Evolutionary conservation across 2,329 filamentous ascomycete genomes (phyloP).

Genomic region (Calycina herbarum): DNA sequence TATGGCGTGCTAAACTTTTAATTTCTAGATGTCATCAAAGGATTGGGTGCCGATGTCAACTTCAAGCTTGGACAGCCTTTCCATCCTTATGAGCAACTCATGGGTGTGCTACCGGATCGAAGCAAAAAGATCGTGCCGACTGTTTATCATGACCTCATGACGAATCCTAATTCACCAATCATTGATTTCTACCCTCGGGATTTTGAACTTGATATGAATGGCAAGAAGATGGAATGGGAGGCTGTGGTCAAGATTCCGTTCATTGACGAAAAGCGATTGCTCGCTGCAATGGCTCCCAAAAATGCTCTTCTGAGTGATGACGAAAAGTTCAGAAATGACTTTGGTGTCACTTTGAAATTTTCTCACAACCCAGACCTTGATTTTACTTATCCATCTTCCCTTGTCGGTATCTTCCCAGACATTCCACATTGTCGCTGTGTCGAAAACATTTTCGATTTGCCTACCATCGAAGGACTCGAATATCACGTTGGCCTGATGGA

Average conservation of each 20-base stretch:
- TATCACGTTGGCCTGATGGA: conserved; percentile 81
- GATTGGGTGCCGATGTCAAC: conserved; percentile 81
- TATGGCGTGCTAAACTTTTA: neutral
- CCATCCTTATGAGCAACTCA: conserved; percentile 91
- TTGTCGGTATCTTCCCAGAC: conserved; percentile 88
- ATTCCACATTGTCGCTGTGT: conserved; percentile 84
- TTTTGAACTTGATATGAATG: conserved; percentile 98
- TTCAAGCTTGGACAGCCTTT: conserved; percentile 96
- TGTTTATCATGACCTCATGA: conserved; percentile 92
- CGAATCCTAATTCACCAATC: conserved; percentile 83
- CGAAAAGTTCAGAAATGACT: conserved; percentile 82
- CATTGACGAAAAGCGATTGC: conserved; percentile 85
- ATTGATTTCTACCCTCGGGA: conserved; percentile 97
- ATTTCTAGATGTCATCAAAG: conserved; percentile 75
- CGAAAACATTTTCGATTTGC: conserved; percentile 94
- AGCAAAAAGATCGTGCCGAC: conserved; percentile 93
- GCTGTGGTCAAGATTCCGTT: conserved; percentile 99
- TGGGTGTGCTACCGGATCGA: conserved; percentile 95
- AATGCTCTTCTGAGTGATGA: conserved; percentile 75
- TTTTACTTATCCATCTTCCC: conserved; percentile 82
- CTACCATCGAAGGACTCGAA: conserved; percentile 85
- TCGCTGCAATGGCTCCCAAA: conserved; percentile 82
- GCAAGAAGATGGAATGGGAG: conserved; percentile 99
- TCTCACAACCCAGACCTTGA: conserved; percentile 76
- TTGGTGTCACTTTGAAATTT: conserved; percentile 91